phyloP scores from a whole-genome alignment of 2,329 filamentous ascomycete species.

The Fusarium nematophilum region DNA sequence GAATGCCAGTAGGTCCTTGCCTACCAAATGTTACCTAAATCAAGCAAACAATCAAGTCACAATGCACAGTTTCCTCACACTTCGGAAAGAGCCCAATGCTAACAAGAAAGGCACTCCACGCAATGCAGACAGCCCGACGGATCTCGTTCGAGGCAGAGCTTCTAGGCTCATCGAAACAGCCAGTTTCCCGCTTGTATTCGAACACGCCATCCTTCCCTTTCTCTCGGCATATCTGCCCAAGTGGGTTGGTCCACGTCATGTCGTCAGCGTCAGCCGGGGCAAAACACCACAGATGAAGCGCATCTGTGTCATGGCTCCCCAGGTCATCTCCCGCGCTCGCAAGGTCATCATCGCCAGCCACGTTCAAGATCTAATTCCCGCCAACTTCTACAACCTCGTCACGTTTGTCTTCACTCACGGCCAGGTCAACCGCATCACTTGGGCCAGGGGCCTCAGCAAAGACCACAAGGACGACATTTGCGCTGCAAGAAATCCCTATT shows the following conservation, averaged over 20 bases:
- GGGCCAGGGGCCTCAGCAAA: slow-evolving; percentile 53
- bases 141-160: slow-evolving; percentile 41
- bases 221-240: slow-evolving; percentile 55
- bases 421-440: slow-evolving; percentile 50
- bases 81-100: slow-evolving; percentile 9
- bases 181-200: slow-evolving; percentile 56
- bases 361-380: slow-evolving; percentile 55
- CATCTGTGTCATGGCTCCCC: slow-evolving; percentile 56
- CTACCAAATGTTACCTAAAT: neutral
- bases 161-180: slow-evolving; percentile 48
- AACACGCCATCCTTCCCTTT: slow-evolving; percentile 58
- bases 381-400: slow-evolving; percentile 43
- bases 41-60: neutral
- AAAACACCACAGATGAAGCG: slow-evolving; percentile 49
- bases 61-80: no score
- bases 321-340: slow-evolving; percentile 49
- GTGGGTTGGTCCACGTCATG: slow-evolving; percentile 55
- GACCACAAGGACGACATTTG: slow-evolving; percentile 56
- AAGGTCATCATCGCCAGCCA: slow-evolving; percentile 54
- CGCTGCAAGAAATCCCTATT: slow-evolving; percentile 55
- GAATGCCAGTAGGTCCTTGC: slow-evolving; percentile 43
- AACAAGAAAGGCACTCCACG: slow-evolving; percentile 40
- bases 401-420: slow-evolving; percentile 55
- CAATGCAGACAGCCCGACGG: slow-evolving; percentile 48
- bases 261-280: slow-evolving; percentile 53